Conservation (phyloP, 345 rosid genomes). For the Lenwebbia sp. region DNA sequence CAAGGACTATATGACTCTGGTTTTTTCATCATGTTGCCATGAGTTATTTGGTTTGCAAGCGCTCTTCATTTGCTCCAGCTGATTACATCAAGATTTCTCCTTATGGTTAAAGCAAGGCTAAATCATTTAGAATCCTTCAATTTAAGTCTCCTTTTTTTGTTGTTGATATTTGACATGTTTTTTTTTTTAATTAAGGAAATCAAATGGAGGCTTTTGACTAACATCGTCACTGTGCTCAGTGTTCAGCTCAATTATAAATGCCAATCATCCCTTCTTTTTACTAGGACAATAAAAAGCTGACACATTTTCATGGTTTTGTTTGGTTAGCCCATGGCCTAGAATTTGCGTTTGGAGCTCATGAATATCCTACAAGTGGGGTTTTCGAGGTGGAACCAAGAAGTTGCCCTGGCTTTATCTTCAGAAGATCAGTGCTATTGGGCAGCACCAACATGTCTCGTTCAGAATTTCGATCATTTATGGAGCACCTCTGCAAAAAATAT, state of each 20-base stretch:
- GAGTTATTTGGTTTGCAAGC: neutral
- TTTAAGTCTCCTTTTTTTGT: neutral
- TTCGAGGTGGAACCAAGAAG: constrained; percentile 88
- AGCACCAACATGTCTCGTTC: constrained; percentile 53
- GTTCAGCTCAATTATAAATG: neutral
- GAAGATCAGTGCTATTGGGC: constrained; percentile 73
- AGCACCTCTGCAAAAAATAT: constrained; percentile 56
- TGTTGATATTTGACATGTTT: neutral
- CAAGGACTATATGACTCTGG: neutral
- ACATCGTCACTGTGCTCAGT: neutral
- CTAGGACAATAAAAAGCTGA: neutral
- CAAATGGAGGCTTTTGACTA: neutral
- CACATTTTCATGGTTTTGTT: neutral
- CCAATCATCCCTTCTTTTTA: neutral
- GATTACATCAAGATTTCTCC: neutral
- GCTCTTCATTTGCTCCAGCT: neutral
- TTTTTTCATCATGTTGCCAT: neutral
- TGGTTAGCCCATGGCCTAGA: constrained; percentile 66
- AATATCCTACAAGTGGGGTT: constrained; percentile 71
- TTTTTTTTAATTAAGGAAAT: neutral
- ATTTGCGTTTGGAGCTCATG: constrained; percentile 93
- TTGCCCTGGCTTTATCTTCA: constrained; percentile 89
- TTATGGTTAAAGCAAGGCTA: neutral
- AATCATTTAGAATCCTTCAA: neutral
- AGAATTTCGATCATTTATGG: constrained; percentile 77